Percentiles rank a stretch among this genome's conserved stretches.
phyloP scores from a whole-genome alignment of 352 stramenopile species.

The Pythium phragmiticola region DNA sequence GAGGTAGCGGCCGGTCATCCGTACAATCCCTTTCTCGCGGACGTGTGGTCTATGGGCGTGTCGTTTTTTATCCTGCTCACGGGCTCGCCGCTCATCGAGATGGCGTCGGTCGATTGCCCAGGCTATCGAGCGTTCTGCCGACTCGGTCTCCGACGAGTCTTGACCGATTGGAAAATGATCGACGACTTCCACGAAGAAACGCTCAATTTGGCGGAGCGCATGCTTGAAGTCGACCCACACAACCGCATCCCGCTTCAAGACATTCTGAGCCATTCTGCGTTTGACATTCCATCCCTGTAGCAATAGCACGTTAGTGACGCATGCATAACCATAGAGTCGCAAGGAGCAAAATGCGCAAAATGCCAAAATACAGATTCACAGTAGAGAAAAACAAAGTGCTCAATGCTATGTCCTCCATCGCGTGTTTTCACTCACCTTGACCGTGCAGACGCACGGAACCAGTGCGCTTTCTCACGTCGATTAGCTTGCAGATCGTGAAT shows the following conservation, averaged over 20 bases:
- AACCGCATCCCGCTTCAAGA: conserved; percentile 21
- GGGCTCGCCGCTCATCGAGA: conserved; percentile 20
- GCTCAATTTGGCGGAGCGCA: conserved; percentile 20
- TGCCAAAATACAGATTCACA: background rate
- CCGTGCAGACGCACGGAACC: conserved; percentile 29
- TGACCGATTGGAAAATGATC: conserved; percentile 23
- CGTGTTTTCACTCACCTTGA: conserved; percentile 3
- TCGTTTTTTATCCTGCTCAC: conserved; percentile 33
- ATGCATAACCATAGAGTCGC: conserved; percentile 2
- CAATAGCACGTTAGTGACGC: background rate
- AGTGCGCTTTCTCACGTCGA: conserved; percentile 34
- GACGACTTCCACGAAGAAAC: conserved; percentile 14
- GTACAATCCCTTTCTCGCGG: conserved; percentile 26
- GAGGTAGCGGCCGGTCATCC: conserved; percentile 10
- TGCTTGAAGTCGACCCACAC: conserved; percentile 25
- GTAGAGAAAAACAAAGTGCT: background rate
- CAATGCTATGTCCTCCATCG: background rate
- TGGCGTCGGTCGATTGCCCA: conserved; percentile 12
- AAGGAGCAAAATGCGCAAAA: background rate
- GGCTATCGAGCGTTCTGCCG: conserved; percentile 18
- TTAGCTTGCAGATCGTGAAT: conserved; percentile 41
- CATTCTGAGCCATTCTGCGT: conserved; percentile 17
- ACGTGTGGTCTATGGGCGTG: conserved; percentile 32
- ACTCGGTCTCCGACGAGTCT: conserved; percentile 14
- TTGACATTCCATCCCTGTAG: conserved; percentile 1